Percentiles rank a stretch among this genome's conserved stretches.
Conservation (phyloP, 805 yeast genomes). For the Candida taoyuanica region DNA sequence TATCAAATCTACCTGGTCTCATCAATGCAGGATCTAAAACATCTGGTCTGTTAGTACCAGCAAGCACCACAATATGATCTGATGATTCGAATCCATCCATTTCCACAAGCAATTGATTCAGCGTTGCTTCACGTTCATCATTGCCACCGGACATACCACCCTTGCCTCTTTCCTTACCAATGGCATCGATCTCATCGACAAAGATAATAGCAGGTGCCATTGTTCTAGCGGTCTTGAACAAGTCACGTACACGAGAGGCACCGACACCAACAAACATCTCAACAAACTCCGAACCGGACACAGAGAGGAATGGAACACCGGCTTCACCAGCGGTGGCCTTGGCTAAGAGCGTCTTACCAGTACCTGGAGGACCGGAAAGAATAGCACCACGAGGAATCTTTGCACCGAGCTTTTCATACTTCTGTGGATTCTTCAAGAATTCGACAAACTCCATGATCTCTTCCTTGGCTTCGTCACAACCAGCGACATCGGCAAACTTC, state of each 20-base stretch:
- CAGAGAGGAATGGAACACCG: slow-evolving; percentile 87
- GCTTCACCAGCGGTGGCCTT: slow-evolving; percentile 98
- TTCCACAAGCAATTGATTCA: slow-evolving; percentile 88
- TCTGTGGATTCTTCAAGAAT: slow-evolving; percentile 77
- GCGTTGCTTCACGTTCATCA: slow-evolving; percentile 90
- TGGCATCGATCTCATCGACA: slow-evolving; percentile 94
- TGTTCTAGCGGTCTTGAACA: slow-evolving; percentile 84
- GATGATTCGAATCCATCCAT: slow-evolving; percentile 91
- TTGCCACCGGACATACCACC: slow-evolving; percentile 75
- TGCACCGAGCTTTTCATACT: slow-evolving; percentile 86
- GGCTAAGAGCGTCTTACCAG: slow-evolving; percentile 90
- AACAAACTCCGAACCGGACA: slow-evolving; percentile 92
- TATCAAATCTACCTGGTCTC: slow-evolving; percentile 94
- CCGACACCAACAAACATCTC: slow-evolving; percentile 98
- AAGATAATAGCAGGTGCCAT: slow-evolving; percentile 89
- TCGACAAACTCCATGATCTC: slow-evolving; percentile 95
- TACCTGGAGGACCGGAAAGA: slow-evolving; percentile 93
- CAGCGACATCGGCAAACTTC: slow-evolving; percentile 87
- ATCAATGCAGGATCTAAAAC: slow-evolving; percentile 83
- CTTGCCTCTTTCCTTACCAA: slow-evolving; percentile 79
- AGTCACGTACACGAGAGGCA: slow-evolving; percentile 89
- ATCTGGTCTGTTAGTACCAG: slow-evolving; percentile 93
- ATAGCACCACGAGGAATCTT: slow-evolving; percentile 95
- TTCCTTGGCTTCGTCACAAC: slow-evolving; percentile 90
- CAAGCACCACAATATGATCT: slow-evolving; percentile 89